phyloP scores from a whole-genome alignment of 441 rosid genomes.

The Arabidopsis lyrata region DNA sequence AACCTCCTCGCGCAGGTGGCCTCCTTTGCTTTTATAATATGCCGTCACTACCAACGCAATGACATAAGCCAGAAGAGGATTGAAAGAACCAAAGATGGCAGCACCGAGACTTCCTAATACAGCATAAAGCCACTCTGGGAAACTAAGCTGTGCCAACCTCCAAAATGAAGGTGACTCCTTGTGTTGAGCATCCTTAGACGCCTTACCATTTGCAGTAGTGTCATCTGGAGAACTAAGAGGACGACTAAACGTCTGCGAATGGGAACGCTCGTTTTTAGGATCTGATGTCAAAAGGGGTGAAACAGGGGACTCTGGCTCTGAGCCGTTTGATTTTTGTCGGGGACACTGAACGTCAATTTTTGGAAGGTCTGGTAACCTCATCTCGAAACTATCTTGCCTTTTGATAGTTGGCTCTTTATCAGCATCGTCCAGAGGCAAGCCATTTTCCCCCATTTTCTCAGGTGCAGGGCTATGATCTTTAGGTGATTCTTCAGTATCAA shows the following conservation, averaged over 20 bases:
- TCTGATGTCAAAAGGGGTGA: conserved; percentile 97
- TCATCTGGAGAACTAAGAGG: conserved; percentile 80
- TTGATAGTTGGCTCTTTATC: conserved; percentile 81
- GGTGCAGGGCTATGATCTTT: conserved; percentile 70
- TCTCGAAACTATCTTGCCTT: conserved; percentile 96
- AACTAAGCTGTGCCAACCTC: conserved; percentile 93
- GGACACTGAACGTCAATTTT: conserved; percentile 82
- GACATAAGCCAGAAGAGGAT: conserved; percentile 96
- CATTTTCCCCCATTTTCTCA: conserved; percentile 73
- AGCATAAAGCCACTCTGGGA: conserved; percentile 98
- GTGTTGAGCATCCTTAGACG: conserved; percentile 55
- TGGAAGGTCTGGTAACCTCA: conserved; percentile 88
- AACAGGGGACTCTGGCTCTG: conserved; percentile 97
- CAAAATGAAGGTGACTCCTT: conserved; percentile 83
- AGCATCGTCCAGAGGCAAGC: conserved; percentile 59
- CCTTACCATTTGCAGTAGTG: conserved; percentile 54
- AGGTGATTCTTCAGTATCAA: conserved; percentile 74
- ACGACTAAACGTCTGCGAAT: conserved; percentile 97
- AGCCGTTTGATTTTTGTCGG: conserved; percentile 68
- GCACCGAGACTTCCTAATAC: conserved; percentile 97
- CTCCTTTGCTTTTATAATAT: conserved; percentile 59
- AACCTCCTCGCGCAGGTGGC: conserved; percentile 69
- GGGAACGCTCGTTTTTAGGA: conserved; percentile 97
- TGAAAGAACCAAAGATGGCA: conserved; percentile 96
- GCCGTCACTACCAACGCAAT: conserved; percentile 85